Evolutionary conservation across 371 early-diverging fungal genomes (phyloP).

Genomic region (Mortierella sp.): DNA sequence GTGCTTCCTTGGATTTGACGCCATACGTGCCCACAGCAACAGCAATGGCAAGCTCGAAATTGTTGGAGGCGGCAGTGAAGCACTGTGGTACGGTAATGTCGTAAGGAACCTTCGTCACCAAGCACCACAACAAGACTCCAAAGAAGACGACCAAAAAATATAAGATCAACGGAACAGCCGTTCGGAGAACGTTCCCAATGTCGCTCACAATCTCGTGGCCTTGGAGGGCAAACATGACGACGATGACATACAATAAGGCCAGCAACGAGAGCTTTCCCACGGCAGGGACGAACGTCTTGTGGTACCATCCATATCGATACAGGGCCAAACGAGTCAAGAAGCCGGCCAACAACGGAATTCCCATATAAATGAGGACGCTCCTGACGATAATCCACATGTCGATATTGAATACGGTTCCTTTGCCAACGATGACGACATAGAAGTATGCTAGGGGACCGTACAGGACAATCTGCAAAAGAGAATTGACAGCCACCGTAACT

Average conservation of each 20-base stretch:
- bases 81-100: conserved; percentile 69
- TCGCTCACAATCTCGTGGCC: conserved; percentile 75
- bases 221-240: conserved; percentile 85
- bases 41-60: conserved; percentile 87
- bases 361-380: conserved; percentile 78
- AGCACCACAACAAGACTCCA: conserved; percentile 62
- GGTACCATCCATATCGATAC: conserved; percentile 66
- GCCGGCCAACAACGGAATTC: conserved; percentile 77
- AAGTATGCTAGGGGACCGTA: conserved; percentile 76
- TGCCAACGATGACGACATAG: conserved; percentile 66
- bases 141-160: conserved; percentile 77
- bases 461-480: conserved; percentile 76
- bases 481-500: conserved; percentile 78
- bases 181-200: conserved; percentile 75
- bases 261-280: conserved; percentile 71
- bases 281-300: conserved; percentile 66
- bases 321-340: conserved; percentile 68
- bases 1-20: conserved; percentile 73
- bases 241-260: conserved; percentile 77
- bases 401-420: conserved; percentile 58
- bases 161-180: conserved; percentile 76
- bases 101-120: conserved; percentile 59
- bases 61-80: conserved; percentile 83
- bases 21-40: conserved; percentile 82
- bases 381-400: conserved; percentile 71